A percentile compares a stretch with the other conserved stretches of the same genome.
Evolutionary conservation across 169 alveolate genomes (phyloP).

Genomic region (Babesia bovis): DNA sequence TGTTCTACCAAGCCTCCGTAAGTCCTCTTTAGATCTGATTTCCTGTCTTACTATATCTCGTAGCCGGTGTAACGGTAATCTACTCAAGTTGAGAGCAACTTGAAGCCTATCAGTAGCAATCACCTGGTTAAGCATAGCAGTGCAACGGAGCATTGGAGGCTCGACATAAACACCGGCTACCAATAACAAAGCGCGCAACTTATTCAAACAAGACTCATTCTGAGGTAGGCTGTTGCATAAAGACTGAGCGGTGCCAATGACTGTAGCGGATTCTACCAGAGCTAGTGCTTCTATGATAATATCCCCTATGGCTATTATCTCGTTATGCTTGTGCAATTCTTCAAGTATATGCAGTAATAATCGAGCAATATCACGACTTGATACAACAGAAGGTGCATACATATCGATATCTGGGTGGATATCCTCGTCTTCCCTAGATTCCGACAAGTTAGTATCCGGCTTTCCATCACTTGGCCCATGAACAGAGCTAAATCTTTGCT

Average conservation of each 20-base stretch:
- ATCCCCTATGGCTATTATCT: not conserved
- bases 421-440: not conserved
- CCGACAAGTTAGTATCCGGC: not conserved
- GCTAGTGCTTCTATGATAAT: not conserved
- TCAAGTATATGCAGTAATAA: not conserved
- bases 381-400: conserved; percentile 6
- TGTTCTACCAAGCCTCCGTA: not conserved
- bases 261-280: conserved; percentile 27
- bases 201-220: not conserved
- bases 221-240: conserved; percentile 12
- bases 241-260: conserved; percentile 26
- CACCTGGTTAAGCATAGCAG: not conserved
- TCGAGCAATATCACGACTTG: conserved; percentile 31
- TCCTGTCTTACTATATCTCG: not conserved
- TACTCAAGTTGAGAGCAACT: conserved; percentile 29
- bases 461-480: not conserved
- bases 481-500: not conserved
- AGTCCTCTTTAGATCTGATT: not conserved
- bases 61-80: conserved; percentile 17
- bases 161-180: conserved; percentile 2
- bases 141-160: conserved; percentile 36
- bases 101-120: conserved; percentile 23
- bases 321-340: conserved; percentile 5
- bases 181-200: not conserved
- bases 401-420: not conserved